Conservation (phyloP, 805 yeast species). For the Saturnispora besseyi region DNA sequence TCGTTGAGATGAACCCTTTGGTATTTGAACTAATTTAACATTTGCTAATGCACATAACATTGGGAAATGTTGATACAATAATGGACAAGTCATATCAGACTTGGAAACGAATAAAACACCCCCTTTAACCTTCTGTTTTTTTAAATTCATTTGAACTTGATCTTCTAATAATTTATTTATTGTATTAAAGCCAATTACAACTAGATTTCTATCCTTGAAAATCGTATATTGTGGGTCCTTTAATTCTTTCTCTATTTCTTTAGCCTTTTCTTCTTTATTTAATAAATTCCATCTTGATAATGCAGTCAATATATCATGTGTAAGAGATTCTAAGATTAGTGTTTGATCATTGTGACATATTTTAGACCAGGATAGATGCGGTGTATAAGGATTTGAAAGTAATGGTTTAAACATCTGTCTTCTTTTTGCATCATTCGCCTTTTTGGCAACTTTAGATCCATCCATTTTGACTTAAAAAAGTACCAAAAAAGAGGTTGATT, state of each 20-base stretch:
- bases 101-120: conserved; percentile 51
- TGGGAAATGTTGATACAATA: conserved; percentile 52
- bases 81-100: conserved; percentile 30
- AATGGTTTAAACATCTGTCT: conserved; percentile 57
- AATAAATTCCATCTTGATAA: conserved; percentile 14
- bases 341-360: conserved; percentile 26
- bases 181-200: conserved; percentile 46
- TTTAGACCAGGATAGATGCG: conserved; percentile 33
- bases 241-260: conserved; percentile 19
- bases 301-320: conserved; percentile 8
- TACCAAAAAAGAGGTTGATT: neutral
- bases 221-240: neutral
- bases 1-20: conserved; percentile 32
- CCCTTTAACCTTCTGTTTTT: conserved; percentile 7
- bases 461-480: neutral
- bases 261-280: conserved; percentile 21
- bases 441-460: conserved; percentile 13
- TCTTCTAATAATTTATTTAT: conserved; percentile 40
- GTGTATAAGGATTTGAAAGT: conserved; percentile 54
- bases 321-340: conserved; percentile 23
- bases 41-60: conserved; percentile 41
- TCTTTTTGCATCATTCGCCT: conserved; percentile 38
- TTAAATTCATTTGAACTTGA: conserved; percentile 28
- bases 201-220: conserved; percentile 8
- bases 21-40: conserved; percentile 53